Percentiles rank a stretch among this genome's conserved stretches.
Evolutionary conservation across 495 filamentous ascomycete genomes (phyloP).

Genomic region (Rusavskia elegans): DNA sequence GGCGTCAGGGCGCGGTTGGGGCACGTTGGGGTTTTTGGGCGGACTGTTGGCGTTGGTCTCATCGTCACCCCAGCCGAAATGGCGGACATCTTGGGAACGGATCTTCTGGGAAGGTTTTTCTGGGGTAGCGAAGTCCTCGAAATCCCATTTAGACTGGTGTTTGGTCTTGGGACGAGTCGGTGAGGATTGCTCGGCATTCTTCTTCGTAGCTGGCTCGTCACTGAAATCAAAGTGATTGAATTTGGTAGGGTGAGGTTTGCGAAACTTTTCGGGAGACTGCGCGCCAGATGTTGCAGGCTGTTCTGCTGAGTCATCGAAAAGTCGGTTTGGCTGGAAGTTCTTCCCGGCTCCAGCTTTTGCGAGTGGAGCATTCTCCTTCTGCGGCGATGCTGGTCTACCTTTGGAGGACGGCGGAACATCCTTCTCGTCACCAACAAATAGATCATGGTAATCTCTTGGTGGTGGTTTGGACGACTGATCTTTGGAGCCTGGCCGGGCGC

Average conservation of each 20-base stretch:
- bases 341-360: constrained; percentile 53
- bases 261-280: constrained; percentile 17
- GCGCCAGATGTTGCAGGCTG: constrained; percentile 19
- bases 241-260: constrained; percentile 53
- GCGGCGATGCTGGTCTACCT: constrained; percentile 7
- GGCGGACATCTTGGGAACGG: constrained; percentile 39
- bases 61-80: constrained; percentile 61
- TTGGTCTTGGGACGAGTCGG: constrained; percentile 36
- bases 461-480: constrained; percentile 41
- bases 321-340: constrained; percentile 50
- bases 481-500: constrained; percentile 28
- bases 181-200: constrained; percentile 16
- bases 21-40: constrained; percentile 33
- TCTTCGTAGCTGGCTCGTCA: constrained; percentile 39
- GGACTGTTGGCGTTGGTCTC: constrained; percentile 42
- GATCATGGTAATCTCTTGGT: constrained; percentile 43
- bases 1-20: constrained; percentile 60
- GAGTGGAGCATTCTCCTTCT: constrained; percentile 13
- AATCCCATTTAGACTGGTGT: constrained; percentile 60
- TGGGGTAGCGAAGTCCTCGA: constrained; percentile 73
- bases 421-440: constrained; percentile 38
- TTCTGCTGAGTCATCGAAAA: constrained; percentile 44
- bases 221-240: constrained; percentile 81
- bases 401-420: constrained; percentile 8
- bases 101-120: constrained; percentile 41